Evolutionary conservation across 2,329 filamentous ascomycete genomes (phyloP), one percentile per base, ranked within the genome.

Genomic region (Paecilomyces sp.): DNA sequence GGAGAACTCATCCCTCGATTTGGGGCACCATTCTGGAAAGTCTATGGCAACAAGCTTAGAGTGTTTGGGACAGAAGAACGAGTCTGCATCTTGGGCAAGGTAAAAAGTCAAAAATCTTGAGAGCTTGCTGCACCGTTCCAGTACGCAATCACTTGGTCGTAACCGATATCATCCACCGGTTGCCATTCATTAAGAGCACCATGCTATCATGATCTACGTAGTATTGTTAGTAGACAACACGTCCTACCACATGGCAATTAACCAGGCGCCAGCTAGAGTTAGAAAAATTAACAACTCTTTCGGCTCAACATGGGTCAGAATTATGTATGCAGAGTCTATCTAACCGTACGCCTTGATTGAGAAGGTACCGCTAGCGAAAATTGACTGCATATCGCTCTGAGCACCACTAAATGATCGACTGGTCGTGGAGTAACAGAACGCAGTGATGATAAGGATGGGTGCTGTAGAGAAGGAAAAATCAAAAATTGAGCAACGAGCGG

Each of bases 321-420:
- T 55, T 61, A 69, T 96, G 90, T 96, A 76, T 83, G 88, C 91
- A 91, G 87, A 86, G 85, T 85, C 92, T 96, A 96, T 96, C 92
- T 96, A 96, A 93, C 91, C 83, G 88, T 87, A 88, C 85, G 83
- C 89, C 88, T 90, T 91, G 85, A 75, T 77, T 72, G 78, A 79
- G 85, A 90, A 92, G 91, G 90, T 88, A 88, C 90, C 86, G 92
- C 90, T 97, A 97, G 92, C 92, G 92, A 92, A 96, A 92, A 92
- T 90, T 90, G 89, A 88, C 89, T 90, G 89, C 87, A 79, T 74
- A 78, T 89, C 80, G 75, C 74, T 96, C 90, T 96, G 75, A 90
- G 90, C 92, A 94, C 86, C 80, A 78, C 78, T 86, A 83, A 94
- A 96, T 96, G 92, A 87, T 92, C 91, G 91, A 84, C 84, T 88